Evolutionary conservation across 306 rosid species (phyloP), one percentile per base, ranked within the genome.

Genomic region (Prunus salicina): DNA sequence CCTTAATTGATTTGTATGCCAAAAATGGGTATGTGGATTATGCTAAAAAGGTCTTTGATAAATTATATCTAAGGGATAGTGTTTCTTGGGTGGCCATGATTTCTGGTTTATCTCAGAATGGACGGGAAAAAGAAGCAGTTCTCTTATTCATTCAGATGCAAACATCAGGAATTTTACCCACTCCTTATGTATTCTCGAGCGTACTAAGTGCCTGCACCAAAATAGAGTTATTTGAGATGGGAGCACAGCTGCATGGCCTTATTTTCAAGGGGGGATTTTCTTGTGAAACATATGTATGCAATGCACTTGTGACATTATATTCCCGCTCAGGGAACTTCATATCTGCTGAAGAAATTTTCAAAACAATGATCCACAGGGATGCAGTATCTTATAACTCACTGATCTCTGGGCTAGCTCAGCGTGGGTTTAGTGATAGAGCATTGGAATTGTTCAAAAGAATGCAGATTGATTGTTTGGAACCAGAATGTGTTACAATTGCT

Each of bases 21-120:
- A 93, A 86, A 86, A 88, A 82, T 16, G 84, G 91, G 28, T 72
- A 51, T 63, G 73, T 87, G 58, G 84, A 79, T 52, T 89, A 86
- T 55, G 97, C 97, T 53, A 89, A 78, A 85, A 89, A 87, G 62
- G 88, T 91, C 19, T 93, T 93, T 75, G 77, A 71, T 66, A 41
- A 79, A 67, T 82, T 91, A 78, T 76, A 12, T 25, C 18, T 8
- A 73, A 87, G 78, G 84, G 96, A 88, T 79, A 93, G 86, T 79
- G 92, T 88, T 74, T 91, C 97, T 76, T 91, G 97, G 97, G 89
- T 93, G 74, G 98, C 98, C 62, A 86, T 93, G 82, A 85, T 91
- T 72, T 89, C 98, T 0, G 97, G 98, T 78, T 88, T 93, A 67
- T 91, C 97, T 56, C 91, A 81, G 82, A 89, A 83, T 73, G 88